These are phyloP conservation scores for Eucommia ulmoides DNA, from an alignment of 257 asterid genomes.

Conservation along the genomic window DNA sequence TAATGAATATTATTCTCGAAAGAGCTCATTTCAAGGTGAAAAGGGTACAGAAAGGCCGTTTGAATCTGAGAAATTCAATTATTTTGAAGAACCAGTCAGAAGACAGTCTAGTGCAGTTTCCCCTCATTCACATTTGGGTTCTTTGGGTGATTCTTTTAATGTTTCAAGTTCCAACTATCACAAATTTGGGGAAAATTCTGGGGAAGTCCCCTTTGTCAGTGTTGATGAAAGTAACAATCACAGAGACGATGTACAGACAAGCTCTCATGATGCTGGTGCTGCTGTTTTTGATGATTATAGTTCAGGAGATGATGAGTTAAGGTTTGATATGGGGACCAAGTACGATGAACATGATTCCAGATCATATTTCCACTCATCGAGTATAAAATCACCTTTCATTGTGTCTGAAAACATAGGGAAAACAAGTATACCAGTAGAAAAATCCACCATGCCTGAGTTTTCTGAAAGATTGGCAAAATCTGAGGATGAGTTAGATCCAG, in stretches of 20 bases:
- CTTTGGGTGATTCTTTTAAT: slow-evolving; percentile 28
- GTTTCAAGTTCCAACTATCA: slow-evolving; percentile 29
- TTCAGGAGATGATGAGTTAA: slow-evolving; percentile 38
- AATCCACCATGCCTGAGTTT: slow-evolving; percentile 24
- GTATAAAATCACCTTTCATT: slow-evolving; percentile 27
- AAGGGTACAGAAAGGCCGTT: slow-evolving; percentile 9
- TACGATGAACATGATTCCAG: slow-evolving; percentile 41
- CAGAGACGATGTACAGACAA: slow-evolving; percentile 21
- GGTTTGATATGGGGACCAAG: slow-evolving; percentile 25
- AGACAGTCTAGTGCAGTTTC: slow-evolving; percentile 27
- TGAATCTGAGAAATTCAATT: slow-evolving; percentile 17
- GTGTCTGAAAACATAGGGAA: slow-evolving; percentile 17
- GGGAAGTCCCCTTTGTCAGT: slow-evolving; percentile 18
- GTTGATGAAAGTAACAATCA: slow-evolving; percentile 14
- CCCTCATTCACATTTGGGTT: slow-evolving; percentile 31
- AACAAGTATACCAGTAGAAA: slow-evolving; percentile 16
- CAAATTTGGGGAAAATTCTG: slow-evolving; percentile 22
- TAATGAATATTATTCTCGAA: slow-evolving; percentile 19
- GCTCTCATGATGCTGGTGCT: slow-evolving; percentile 33
- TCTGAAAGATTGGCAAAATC: slow-evolving; percentile 17
- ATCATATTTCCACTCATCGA: slow-evolving; percentile 26
- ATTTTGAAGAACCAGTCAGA: slow-evolving; percentile 25
- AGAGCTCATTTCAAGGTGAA: slow-evolving; percentile 20
- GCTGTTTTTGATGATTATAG: slow-evolving; percentile 46
- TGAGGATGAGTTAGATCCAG: slow-evolving; percentile 22